phyloP scores from a whole-genome alignment of 306 rosid genomes.

The Fragaria vesca region DNA sequence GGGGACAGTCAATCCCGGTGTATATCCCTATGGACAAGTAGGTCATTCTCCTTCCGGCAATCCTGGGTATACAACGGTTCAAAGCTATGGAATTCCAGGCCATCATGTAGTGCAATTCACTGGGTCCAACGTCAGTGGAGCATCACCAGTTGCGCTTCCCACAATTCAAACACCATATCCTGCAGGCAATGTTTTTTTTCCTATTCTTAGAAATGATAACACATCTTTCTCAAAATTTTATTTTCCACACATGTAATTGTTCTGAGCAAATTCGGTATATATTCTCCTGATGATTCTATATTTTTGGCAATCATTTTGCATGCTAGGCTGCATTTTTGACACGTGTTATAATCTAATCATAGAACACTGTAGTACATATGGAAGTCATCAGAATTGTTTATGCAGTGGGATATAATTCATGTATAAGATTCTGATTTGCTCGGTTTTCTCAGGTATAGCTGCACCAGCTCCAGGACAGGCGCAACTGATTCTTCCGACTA shows the following conservation, averaged over 20 bases:
- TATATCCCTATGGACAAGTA: conserved; percentile 24
- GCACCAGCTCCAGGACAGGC: conserved; percentile 19
- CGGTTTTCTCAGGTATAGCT: conserved; percentile 19
- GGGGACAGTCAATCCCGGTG: conserved; percentile 18
- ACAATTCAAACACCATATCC: conserved; percentile 29
- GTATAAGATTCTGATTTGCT: not conserved
- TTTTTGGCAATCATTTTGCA: not conserved
- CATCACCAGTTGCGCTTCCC: conserved; percentile 17
- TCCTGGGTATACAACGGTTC: conserved; percentile 20
- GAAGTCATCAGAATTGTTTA: not conserved
- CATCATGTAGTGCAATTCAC: conserved; percentile 22
- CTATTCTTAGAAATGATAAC: not conserved
- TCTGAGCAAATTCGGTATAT: not conserved
- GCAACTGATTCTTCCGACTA: conserved; percentile 21
- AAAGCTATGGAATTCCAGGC: conserved; percentile 28
- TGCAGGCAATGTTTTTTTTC: conserved; percentile 18
- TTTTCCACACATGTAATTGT: not conserved
- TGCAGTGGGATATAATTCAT: not conserved
- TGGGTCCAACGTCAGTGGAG: conserved; percentile 19
- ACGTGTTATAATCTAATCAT: not conserved
- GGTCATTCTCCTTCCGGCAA: conserved; percentile 19
- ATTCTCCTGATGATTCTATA: not conserved
- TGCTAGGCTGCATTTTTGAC: not conserved
- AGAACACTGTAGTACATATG: not conserved
- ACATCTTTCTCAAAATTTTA: not conserved